Evolutionary conservation across 2,329 filamentous ascomycete species (phyloP), one percentile per base, ranked within the genome.

Genomic region (Fusarium circinatum): DNA sequence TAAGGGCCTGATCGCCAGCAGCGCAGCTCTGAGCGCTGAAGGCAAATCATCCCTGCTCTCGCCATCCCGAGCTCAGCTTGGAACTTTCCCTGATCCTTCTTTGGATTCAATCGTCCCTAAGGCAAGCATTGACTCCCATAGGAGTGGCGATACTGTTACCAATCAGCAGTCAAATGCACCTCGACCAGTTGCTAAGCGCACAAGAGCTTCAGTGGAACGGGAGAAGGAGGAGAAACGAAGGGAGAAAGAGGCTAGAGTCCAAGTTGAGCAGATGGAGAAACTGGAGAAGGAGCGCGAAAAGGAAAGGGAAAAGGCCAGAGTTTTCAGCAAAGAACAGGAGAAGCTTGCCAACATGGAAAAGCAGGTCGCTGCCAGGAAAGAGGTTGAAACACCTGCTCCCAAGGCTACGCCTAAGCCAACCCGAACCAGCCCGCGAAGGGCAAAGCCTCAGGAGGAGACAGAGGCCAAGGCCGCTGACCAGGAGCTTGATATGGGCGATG

Each of bases 1-100:
- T 8, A 96, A 93, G 81, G 94, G 92, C 20, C 89, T 98, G 55
- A 92, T 98, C 71, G 94, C 92, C 24, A 97, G 93, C 75, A 96
- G 90, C 75, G 90, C 89, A 6, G 89, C 87, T 22, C 83, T 89
- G 42, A 91, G 89, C 75, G 89, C 89, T 1, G 90, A 92, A 74
- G 88, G 88, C 13, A 92, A 91, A 75, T 85, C 86, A 1, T 87
- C 86, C 8, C 79, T 90, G 12, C 78, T 90, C 26, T 90, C 89
- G 8, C 87, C 90, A 7, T 87, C 89, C 7, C 82, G 83, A 11
- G 80, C 82, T 20, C 85, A 85, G 20, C 79, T 89, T 4, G 87
- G 82, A 18, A 73, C 85, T 13, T 83, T 87, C 51, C 63, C 81
- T 4, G 82, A 80, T 4, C 80, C 83, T 9, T 90, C 89, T 2